These are phyloP conservation scores for Baorangia bicolor DNA, from an alignment of 768 basidiomycete genomes.

Conservation along the genomic window DNA sequence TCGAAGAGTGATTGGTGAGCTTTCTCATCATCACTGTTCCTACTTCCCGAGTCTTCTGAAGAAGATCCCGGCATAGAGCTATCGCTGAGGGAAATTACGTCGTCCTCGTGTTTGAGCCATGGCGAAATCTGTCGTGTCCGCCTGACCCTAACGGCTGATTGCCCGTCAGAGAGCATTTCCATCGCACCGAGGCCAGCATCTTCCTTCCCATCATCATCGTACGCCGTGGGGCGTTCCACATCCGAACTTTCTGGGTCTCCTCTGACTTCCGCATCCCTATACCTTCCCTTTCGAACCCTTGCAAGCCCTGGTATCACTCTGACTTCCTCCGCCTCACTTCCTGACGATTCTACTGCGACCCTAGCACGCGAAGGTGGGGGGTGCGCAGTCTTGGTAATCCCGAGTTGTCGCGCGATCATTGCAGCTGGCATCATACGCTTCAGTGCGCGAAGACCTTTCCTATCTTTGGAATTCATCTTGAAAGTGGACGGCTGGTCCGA, in stretches of 20 bases:
- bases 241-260: conserved; percentile 68
- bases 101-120: neutral
- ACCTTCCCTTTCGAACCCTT: conserved; percentile 38
- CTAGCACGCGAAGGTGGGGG: conserved; percentile 9
- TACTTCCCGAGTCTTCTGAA: conserved; percentile 15
- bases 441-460: conserved; percentile 40
- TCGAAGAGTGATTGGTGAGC: conserved; percentile 37
- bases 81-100: conserved; percentile 27
- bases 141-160: conserved; percentile 21
- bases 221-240: conserved; percentile 15
- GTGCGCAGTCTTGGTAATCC: conserved; percentile 10
- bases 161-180: conserved; percentile 11
- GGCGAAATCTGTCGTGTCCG: conserved; percentile 18
- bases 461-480: conserved; percentile 31
- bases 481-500: conserved; percentile 15
- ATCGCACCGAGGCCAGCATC: neutral
- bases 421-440: conserved; percentile 53
- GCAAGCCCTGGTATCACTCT: conserved; percentile 54
- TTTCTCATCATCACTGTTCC: conserved; percentile 29
- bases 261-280: conserved; percentile 43
- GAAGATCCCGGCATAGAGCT: conserved; percentile 6
- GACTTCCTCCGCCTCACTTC: conserved; percentile 36
- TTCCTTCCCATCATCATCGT: neutral
- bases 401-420: conserved; percentile 43
- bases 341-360: conserved; percentile 12